Evolutionary conservation across 306 rosid species (phyloP).

Genomic region (Quercus agrifolia): DNA sequence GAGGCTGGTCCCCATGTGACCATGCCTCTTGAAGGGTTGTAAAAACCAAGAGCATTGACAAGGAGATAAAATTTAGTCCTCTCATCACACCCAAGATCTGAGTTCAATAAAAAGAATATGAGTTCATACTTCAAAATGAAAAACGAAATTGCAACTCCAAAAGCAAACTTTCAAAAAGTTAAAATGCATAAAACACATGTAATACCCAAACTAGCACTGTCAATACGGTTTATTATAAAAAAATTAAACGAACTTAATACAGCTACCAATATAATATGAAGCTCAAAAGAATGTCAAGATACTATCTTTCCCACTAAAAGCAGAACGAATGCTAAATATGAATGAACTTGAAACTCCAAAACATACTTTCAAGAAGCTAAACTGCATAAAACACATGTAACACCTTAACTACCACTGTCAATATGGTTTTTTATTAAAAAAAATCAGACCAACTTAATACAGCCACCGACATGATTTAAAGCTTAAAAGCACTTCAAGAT

Average conservation of each 20-base stretch:
- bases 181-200: neutral
- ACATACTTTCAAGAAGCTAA: neutral
- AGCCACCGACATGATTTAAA: too few relatives aligned
- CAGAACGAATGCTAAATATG: neutral
- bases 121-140: neutral
- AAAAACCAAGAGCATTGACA: conserved; percentile 39
- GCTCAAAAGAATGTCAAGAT: neutral
- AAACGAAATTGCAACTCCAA: neutral
- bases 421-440: neutral
- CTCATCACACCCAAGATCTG: conserved; percentile 35
- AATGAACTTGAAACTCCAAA: too few relatives aligned
- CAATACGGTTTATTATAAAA: neutral
- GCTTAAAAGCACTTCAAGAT: neutral
- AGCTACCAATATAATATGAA: neutral
- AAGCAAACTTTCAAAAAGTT: neutral
- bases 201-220: neutral
- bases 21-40: conserved; percentile 32
- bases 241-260: neutral
- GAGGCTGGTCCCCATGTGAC: conserved; percentile 69
- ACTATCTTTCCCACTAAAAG: neutral
- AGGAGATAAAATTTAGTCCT: conserved; percentile 25
- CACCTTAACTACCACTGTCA: neutral
- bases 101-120: neutral
- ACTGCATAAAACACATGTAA: neutral
- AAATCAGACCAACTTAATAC: neutral